Conservation (phyloP, 345 rosid species). For the Salix exigua region DNA sequence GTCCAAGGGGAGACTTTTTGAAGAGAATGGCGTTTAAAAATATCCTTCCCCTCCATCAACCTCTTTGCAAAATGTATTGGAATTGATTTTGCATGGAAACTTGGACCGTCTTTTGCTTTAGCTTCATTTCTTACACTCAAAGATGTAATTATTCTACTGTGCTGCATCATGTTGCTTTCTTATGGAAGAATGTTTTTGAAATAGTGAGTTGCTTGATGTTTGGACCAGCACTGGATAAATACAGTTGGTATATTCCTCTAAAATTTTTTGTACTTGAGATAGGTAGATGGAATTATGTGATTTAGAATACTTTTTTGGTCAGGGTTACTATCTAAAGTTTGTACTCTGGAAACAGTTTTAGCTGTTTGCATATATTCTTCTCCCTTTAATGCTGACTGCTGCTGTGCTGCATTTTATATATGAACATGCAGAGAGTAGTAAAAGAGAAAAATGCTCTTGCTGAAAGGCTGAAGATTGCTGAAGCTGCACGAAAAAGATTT, state of each 20-base stretch:
- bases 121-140: background rate
- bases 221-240: background rate
- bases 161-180: background rate
- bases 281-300: background rate
- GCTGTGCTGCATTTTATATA: conserved; percentile 7
- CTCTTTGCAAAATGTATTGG: background rate
- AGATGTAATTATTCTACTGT: background rate
- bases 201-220: background rate
- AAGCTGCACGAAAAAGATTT: conserved; percentile 83
- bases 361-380: background rate
- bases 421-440: conserved; percentile 65
- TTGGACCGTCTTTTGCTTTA: background rate
- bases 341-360: background rate
- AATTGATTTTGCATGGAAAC: background rate
- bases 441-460: conserved; percentile 93
- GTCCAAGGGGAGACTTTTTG: background rate
- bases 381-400: background rate
- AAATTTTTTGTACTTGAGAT: background rate
- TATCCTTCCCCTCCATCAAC: background rate
- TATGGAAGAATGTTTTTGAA: background rate
- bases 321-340: background rate
- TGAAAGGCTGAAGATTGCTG: conserved; percentile 83
- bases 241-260: background rate
- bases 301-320: background rate
- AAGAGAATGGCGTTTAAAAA: background rate